A percentile compares a stretch with the other conserved stretches of the same genome.
These are phyloP conservation scores for Fusarium burgessii DNA, from an alignment of 2,329 filamentous ascomycete genomes.

Conservation along the genomic window DNA sequence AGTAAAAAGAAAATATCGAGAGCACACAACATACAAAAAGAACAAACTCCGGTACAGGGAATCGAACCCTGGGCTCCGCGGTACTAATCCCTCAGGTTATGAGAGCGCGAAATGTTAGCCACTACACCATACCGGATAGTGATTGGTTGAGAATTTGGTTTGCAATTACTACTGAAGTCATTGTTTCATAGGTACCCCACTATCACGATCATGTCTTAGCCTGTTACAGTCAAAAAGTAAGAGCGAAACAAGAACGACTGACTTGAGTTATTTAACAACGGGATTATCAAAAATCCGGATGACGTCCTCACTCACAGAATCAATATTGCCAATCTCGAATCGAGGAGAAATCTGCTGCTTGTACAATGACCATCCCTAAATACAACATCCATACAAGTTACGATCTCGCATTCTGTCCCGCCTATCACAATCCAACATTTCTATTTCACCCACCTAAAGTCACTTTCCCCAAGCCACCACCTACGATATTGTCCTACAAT, in stretches of 20 bases:
- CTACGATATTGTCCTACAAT: neutral
- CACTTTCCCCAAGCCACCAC: neutral
- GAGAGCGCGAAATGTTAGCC: slow-evolving; percentile 51
- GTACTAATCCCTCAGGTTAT: slow-evolving; percentile 35
- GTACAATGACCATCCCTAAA: neutral
- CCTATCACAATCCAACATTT: neutral
- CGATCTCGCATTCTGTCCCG: neutral
- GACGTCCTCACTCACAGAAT: neutral
- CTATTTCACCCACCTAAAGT: too few relatives aligned
- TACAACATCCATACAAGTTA: neutral
- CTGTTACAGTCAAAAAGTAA: neutral
- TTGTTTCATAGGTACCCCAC: neutral
- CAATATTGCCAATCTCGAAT: too few relatives aligned
- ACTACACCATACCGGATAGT: slow-evolving; percentile 48
- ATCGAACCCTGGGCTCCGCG: slow-evolving; percentile 3
- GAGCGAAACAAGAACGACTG: neutral
- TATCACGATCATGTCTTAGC: neutral
- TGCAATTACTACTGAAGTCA: neutral
- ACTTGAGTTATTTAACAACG: neutral
- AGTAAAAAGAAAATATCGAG: neutral
- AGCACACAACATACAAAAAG: neutral
- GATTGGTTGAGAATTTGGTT: neutral
- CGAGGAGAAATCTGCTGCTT: neutral
- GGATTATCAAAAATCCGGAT: slow-evolving; percentile 19
- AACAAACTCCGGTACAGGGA: neutral